Percentiles rank a stretch among this genome's conserved stretches.
These are phyloP conservation scores for Microdochium paspali DNA, from an alignment of 2,329 filamentous ascomycete species.

Conservation along the genomic window DNA sequence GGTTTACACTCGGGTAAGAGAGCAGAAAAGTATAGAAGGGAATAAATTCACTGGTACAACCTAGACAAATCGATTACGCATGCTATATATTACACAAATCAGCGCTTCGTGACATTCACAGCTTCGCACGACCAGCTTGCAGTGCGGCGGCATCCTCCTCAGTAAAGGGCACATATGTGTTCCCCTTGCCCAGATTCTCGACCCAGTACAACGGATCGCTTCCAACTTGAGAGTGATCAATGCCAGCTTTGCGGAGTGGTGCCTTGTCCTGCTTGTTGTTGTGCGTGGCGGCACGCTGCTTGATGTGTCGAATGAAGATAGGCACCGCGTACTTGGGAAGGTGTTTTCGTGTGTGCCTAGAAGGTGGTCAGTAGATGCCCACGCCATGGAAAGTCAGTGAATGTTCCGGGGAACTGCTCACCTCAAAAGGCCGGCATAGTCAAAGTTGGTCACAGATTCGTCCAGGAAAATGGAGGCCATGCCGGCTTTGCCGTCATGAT, in stretches of 20 bases:
- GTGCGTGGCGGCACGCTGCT: conserved; percentile 50
- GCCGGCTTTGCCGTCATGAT: conserved; percentile 60
- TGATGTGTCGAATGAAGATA: conserved; percentile 57
- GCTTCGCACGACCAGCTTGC: conserved; percentile 28
- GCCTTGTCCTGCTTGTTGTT: conserved; percentile 79
- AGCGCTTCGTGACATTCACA: conserved; percentile 20
- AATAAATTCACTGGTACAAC: too few relatives aligned
- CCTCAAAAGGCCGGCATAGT: conserved; percentile 49
- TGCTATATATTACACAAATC: too few relatives aligned
- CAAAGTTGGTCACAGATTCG: conserved; percentile 38
- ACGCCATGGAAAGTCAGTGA: not conserved
- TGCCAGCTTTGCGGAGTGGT: conserved; percentile 56
- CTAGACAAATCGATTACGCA: too few relatives aligned
- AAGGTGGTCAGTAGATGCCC: not conserved
- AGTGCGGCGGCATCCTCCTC: conserved; percentile 48
- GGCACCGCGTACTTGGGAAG: conserved; percentile 70
- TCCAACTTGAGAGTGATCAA: conserved; percentile 43
- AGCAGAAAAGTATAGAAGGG: too few relatives aligned
- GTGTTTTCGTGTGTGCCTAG: conserved; percentile 41
- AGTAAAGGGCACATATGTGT: conserved; percentile 50
- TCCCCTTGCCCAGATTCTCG: conserved; percentile 43
- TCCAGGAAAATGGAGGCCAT: conserved; percentile 52
- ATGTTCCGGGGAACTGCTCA: conserved; percentile 17
- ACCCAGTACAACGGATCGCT: conserved; percentile 42
- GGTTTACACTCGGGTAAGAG: too few relatives aligned